phyloP scores from a whole-genome alignment of 352 stramenopile species.

The Globisporangium acanthophoron region DNA sequence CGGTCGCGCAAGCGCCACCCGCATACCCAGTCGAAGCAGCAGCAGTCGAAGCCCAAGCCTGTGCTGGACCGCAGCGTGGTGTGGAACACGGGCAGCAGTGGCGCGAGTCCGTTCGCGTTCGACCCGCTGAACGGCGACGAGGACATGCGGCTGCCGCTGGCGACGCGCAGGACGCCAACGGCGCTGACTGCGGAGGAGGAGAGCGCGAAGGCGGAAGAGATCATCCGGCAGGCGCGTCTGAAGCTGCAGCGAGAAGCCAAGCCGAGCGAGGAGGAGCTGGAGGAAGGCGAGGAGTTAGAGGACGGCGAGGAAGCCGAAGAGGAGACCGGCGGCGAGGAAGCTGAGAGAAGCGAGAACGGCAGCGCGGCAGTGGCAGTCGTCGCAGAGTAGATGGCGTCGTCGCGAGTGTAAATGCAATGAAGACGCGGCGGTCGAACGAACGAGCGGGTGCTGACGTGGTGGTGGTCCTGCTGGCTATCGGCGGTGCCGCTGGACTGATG shows the following conservation, averaged over 20 bases:
- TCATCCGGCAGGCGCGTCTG: conserved; percentile 59
- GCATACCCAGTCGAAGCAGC: not conserved
- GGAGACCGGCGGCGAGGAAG: too few relatives aligned
- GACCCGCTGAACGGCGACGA: conserved; percentile 9
- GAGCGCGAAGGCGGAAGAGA: conserved; percentile 48
- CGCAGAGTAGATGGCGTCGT: too few relatives aligned
- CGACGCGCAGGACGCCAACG: conserved; percentile 9
- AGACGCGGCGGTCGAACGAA: too few relatives aligned
- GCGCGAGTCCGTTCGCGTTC: conserved; percentile 10
- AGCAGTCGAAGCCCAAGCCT: not conserved
- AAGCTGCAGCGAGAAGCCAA: conserved; percentile 40
- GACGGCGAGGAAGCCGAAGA: conserved; percentile 27
- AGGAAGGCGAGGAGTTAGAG: conserved; percentile 45
- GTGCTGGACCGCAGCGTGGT: conserved; percentile 11
- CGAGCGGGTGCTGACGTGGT: too few relatives aligned
- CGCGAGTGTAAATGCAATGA: too few relatives aligned
- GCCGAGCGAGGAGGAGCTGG: conserved; percentile 31
- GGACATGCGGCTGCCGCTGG: conserved; percentile 3
- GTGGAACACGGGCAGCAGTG: conserved; percentile 7
- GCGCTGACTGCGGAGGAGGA: conserved; percentile 39
- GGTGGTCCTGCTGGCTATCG: too few relatives aligned
- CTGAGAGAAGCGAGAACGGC: too few relatives aligned
- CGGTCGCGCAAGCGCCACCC: conserved; percentile 15
- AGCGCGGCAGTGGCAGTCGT: too few relatives aligned
- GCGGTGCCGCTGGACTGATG: too few relatives aligned